Percentiles rank a stretch among this genome's conserved stretches.
These are phyloP conservation scores for Pythium apleroticum DNA, from an alignment of 352 stramenopile species.

Conservation along the genomic window DNA sequence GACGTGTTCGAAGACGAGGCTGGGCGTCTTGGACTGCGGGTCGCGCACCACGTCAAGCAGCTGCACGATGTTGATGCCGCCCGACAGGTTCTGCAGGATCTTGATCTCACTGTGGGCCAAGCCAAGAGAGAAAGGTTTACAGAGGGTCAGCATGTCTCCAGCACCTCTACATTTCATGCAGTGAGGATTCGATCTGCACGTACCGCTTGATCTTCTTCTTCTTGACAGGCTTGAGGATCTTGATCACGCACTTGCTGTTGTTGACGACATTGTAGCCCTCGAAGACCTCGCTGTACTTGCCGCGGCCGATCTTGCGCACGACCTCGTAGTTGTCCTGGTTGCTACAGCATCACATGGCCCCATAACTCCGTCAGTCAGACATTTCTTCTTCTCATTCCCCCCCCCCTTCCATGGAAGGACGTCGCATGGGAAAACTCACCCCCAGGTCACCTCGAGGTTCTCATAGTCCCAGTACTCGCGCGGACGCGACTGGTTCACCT, in stretches of 20 bases:
- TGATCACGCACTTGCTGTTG: conserved; percentile 98
- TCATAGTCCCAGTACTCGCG: conserved; percentile 99
- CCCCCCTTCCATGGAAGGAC: background rate
- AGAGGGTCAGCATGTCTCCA: too few relatives aligned
- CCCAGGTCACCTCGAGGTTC: conserved; percentile 97
- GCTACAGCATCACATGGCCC: too few relatives aligned
- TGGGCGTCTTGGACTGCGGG: conserved; percentile 98
- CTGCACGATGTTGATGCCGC: conserved; percentile 98
- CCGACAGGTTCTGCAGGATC: conserved; percentile 99
- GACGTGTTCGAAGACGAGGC: conserved; percentile 98
- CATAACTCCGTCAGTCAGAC: conserved; percentile 43
- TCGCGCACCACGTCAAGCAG: conserved; percentile 98
- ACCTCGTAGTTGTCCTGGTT: conserved; percentile 99
- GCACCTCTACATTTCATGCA: too few relatives aligned
- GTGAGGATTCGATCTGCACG: too few relatives aligned
- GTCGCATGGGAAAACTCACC: conserved; percentile 36
- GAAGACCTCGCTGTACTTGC: conserved; percentile 99
- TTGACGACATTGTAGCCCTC: conserved; percentile 97
- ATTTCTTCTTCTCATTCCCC: too few relatives aligned
- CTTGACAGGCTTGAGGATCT: conserved; percentile 99
- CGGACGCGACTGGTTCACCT: conserved; percentile 95
- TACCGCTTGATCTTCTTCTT: conserved; percentile 99
- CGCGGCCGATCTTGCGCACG: conserved; percentile 98
- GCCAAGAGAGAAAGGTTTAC: too few relatives aligned
- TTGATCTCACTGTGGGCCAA: conserved; percentile 93